phyloP scores from a whole-genome alignment of 2,329 filamentous ascomycete genomes.

The Paracorniculantispora psalliotae region DNA sequence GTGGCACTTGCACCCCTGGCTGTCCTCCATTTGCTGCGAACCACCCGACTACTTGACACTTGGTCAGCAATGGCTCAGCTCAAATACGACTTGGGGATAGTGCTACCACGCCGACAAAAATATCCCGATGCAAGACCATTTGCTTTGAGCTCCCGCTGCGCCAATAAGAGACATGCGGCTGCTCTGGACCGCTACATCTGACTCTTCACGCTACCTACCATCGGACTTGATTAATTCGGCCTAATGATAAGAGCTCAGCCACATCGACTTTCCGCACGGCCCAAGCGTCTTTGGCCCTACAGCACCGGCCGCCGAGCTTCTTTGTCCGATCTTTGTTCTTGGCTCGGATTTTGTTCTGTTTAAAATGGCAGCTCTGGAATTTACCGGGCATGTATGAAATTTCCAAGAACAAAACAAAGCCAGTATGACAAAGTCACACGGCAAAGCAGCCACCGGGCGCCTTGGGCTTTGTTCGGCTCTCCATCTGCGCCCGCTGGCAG shows the following conservation, averaged over 20 bases:
- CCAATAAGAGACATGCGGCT: not conserved
- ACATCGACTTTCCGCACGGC: constrained; percentile 2
- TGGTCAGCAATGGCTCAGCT: constrained; percentile 3
- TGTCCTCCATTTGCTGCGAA: not conserved
- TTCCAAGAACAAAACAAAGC: not conserved
- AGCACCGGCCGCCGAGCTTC: not conserved
- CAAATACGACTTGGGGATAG: not conserved
- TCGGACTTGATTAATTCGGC: not conserved
- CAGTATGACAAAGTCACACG: not conserved
- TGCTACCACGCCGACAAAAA: not conserved
- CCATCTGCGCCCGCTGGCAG: not conserved
- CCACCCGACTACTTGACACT: not conserved
- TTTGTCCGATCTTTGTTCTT: not conserved
- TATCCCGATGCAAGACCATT: not conserved
- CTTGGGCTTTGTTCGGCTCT: not conserved
- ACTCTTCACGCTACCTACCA: not conserved
- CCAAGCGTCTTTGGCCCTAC: not conserved
- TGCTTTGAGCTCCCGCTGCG: not conserved
- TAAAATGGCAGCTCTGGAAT: not conserved
- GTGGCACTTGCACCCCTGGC: not conserved
- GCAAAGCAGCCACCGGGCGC: not conserved
- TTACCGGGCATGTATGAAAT: not conserved
- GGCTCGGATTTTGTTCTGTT: too few relatives aligned
- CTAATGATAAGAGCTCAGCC: constrained; percentile 1
- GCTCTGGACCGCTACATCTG: not conserved